A percentile compares a stretch with the other conserved stretches of the same genome.
phyloP scores from a whole-genome alignment of 2,329 filamentous ascomycete species.

The Cyphellophora attinorum region DNA sequence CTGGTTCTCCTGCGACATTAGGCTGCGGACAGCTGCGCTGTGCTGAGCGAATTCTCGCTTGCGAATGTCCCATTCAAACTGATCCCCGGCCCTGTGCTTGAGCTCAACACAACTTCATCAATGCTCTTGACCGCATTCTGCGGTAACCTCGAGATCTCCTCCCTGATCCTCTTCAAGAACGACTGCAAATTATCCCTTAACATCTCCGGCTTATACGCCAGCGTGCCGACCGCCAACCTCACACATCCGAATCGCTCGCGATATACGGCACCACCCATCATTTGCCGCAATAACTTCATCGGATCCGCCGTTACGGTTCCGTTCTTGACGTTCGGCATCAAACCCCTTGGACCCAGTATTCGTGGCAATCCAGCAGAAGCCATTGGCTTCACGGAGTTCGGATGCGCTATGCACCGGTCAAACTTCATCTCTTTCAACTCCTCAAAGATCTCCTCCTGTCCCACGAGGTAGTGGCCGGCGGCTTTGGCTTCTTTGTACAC shows the following conservation, averaged over 20 bases:
- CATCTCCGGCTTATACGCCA: constrained; percentile 80
- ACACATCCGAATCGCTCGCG: constrained; percentile 78
- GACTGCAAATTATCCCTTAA: constrained; percentile 74
- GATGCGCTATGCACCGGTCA: constrained; percentile 80
- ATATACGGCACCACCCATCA: constrained; percentile 78
- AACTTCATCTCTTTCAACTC: constrained; percentile 69
- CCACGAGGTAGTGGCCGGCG: constrained; percentile 73
- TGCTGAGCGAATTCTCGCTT: constrained; percentile 48
- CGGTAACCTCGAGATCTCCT: constrained; percentile 58
- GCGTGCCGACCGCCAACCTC: constrained; percentile 79
- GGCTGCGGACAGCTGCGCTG: constrained; percentile 25
- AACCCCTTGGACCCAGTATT: constrained; percentile 73
- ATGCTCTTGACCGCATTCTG: constrained; percentile 58
- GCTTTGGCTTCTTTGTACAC: constrained; percentile 63
- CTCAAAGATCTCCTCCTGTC: constrained; percentile 78
- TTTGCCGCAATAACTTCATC: constrained; percentile 62
- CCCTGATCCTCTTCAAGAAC: constrained; percentile 67
- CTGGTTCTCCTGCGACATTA: too few relatives aligned
- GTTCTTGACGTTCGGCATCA: constrained; percentile 86
- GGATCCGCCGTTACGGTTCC: constrained; percentile 84
- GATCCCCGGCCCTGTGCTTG: constrained; percentile 78
- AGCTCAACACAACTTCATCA: constrained; percentile 66
- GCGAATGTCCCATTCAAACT: constrained; percentile 73
- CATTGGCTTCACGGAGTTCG: constrained; percentile 64
- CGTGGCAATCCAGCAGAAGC: constrained; percentile 72